Evolutionary conservation across 441 rosid genomes (phyloP), one percentile per base, ranked within the genome.

Genomic region (Metrosideros polymorpha): DNA sequence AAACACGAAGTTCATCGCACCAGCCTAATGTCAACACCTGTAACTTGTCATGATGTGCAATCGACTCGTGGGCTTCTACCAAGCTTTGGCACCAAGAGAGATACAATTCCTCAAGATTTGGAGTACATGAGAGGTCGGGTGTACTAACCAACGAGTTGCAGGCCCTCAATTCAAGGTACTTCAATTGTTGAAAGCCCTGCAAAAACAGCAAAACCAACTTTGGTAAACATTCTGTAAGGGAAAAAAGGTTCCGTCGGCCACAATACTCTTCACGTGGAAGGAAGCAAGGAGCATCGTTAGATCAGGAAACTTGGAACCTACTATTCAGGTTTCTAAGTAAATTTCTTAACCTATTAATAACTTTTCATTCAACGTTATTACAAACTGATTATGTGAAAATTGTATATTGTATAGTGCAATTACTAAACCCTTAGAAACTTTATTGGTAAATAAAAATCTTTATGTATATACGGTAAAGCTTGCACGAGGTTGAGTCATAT

Each of bases 31-130:
- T 1, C 32, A 57, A 2, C 3, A 2, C 32, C 10, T 27, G 18
- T n/a, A 57, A 57, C 63, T 27, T 12, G 18, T 57, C n/a, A 12
- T 1, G 63, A 57, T 27, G 6, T 27, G 32, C 32, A 25, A n/a
- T 57, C 7, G 18, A 57, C 6, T 12, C 3, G 3, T 27, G 63
- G 2, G 32, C 17, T 57, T 57, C 63, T 10, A 27, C 32, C 8
- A 57, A 27, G 29, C 9, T 25, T 57, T 57, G n/a, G 32, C 63
- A 56, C n/a, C 6, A 1, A 15, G 0, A 0, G 3, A 57, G 17
- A n/a, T 57, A 6, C 32, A 27, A 57, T 57, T 57, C 63, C 18
- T 57, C 3, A 8, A 57, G 63, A 57, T 57, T 57, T 3, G 63
- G 32, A 57, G 32, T 12, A 57, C 18, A 27, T 1, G 32, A 57